phyloP scores from a whole-genome alignment of 306 rosid species.

The Cyclanthera cordifolia region DNA sequence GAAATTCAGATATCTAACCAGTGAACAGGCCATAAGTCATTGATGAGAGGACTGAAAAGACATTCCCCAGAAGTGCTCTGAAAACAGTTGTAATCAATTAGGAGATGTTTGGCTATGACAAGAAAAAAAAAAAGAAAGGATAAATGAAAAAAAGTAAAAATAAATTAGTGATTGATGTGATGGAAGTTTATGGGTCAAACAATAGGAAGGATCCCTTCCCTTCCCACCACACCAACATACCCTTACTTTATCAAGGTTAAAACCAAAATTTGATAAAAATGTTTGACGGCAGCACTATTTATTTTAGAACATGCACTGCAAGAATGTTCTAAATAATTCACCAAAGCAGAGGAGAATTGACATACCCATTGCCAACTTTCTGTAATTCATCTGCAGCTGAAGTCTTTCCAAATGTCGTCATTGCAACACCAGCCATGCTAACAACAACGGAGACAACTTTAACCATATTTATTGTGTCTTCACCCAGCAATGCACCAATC shows the following conservation, averaged over 20 bases:
- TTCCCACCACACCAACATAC: too few relatives aligned
- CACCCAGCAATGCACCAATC: constrained; percentile 20
- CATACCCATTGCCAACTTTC: constrained; percentile 2
- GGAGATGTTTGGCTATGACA: too few relatives aligned
- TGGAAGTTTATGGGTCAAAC: too few relatives aligned
- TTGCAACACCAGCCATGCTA: constrained; percentile 26
- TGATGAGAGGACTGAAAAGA: constrained; percentile 21
- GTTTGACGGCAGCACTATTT: neutral
- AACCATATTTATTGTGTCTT: constrained; percentile 16
- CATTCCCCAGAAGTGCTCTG: constrained; percentile 18
- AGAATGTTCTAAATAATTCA: neutral
- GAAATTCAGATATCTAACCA: constrained; percentile 12
- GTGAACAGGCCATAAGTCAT: constrained; percentile 22
- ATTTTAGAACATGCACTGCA: neutral
- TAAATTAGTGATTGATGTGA: too few relatives aligned
- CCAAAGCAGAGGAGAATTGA: neutral
- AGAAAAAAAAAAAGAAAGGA: too few relatives aligned
- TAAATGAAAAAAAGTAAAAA: too few relatives aligned
- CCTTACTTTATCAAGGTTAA: constrained; percentile 1
- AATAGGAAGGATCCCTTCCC: too few relatives aligned
- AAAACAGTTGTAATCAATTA: neutral
- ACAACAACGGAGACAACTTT: constrained; percentile 20
- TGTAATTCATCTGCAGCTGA: constrained; percentile 13
- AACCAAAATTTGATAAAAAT: neutral
- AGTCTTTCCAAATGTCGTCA: constrained; percentile 22